Evolutionary conservation across 2,329 filamentous ascomycete species (phyloP), one percentile per base, ranked within the genome.

Genomic region (Trichoderma semiorbis): DNA sequence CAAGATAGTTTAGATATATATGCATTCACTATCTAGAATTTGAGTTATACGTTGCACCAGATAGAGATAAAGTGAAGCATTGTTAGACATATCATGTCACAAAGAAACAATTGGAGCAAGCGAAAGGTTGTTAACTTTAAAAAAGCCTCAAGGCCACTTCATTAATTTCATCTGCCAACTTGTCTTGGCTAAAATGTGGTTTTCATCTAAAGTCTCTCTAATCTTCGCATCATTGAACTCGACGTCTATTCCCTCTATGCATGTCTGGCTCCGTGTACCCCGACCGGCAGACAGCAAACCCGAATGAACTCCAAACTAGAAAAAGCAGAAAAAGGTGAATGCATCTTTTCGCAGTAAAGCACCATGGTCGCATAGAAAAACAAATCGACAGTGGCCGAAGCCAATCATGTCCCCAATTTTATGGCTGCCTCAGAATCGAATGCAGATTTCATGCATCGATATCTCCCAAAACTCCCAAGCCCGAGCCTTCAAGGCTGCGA

Each of bases 241-340:
- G 60, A 70, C 66, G 65, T 73, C 72, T 71, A 73, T 71, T 71
- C 55, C 69, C 68, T 73, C 68, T 73, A 73, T 71, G 72, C 61
- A 39, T 70, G 57, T 70, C 72, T 62, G 72, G 66, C 71, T 61
- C 71, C 53, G 26, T 66, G 55, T 34, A 60, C 71, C 71, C 65
- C 68, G 68, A 66, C 68, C 69, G 53, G 72, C 71, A 61, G 69
- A 72, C 69, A 64, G 66, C 58, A 72, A 53, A 69, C 72, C 74
- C 67, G 67, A 47, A 66, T 60, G 7, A 76, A 76, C 75, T 76
- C 75, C 75, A 47, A 76, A 73, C 73, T 61, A 61, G 58, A 57
- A 66, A 60, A 60, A 65, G 43, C 30, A 57, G 64, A 61, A 50
- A 55, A 55, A 70, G 36, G 53, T 62, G 53, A 65, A 65, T 73